Base-by-base conservation (phyloP, 1,284 basidiomycete species). In the Ceratobasidium sp. region DNA sequence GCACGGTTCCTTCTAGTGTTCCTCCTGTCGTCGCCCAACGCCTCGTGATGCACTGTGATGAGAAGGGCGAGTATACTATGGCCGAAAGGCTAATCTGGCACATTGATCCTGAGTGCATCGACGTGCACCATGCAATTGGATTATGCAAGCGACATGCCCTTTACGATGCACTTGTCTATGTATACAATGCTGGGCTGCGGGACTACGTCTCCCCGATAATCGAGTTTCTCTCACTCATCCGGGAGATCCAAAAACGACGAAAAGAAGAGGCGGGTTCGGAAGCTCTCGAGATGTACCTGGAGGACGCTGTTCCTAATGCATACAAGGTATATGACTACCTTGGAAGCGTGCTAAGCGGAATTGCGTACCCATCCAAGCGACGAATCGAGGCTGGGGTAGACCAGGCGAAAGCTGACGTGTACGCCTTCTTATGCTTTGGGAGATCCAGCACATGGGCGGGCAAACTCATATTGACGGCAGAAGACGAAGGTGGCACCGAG, bases 41-140 rank as follows among this genome's bases (percentile, higher is more conserved):
- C 54, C 84, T 99, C 27, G 87, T 99, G 62, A 87, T 87, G 0
- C 85, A 94, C 75, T 93, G 98, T 78, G 91, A 92, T 65, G 88
- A 91, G 46, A 86, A 89, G 49, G 85, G 85, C 5, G 88, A 91
- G 72, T 90, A 91, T 24, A 92, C 92, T 64, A 85, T 90, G 1
- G 93, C 94, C 0, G 96, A 99, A 81, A 87, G 89, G 49, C 86
- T 99, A 75, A 97, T 99, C 72, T 98, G 96, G 94, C 95, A 98
- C 81, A 94, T 98, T 75, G 93, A 98, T 78, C 95, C 97, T 0
- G 84, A 88, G 16, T 94, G 91, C 78, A 84, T 99, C 74, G 98
- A 99, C 80, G 91, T 98, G 81, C 93, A 99, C 80, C 98, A 98
- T 82, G 92, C 92, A 0, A 91, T 98, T 76, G 87, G 83, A 19